Conservation (phyloP, 352 stramenopile genomes). For the Globisporangium alternatum region DNA sequence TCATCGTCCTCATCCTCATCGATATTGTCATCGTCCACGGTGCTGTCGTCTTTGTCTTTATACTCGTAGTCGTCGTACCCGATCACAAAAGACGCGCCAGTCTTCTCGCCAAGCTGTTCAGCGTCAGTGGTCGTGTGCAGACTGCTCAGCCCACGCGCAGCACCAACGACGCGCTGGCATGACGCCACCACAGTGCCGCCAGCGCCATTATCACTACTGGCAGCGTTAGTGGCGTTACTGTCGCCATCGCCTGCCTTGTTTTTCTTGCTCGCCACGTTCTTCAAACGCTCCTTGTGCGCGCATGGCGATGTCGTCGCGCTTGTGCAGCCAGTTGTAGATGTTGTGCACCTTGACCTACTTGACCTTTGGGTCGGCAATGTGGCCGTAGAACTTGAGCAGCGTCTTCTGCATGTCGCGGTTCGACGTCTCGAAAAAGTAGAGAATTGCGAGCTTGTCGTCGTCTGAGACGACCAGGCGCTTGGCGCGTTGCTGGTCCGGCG, state of each 20-base stretch:
- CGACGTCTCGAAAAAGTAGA: slow-evolving; percentile 12
- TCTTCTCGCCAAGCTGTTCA: neutral
- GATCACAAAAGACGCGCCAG: neutral
- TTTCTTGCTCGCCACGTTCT: neutral
- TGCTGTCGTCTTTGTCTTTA: neutral
- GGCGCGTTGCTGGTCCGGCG: slow-evolving; percentile 5
- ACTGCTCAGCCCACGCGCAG: neutral
- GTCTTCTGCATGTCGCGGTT: slow-evolving; percentile 15
- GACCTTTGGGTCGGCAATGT: slow-evolving; percentile 12
- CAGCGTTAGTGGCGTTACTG: neutral
- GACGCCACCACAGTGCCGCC: neutral
- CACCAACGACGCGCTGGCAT: neutral
- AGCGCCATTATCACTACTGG: neutral
- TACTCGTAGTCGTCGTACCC: neutral
- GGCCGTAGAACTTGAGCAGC: slow-evolving; percentile 15
- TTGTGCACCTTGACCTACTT: slow-evolving; percentile 12
- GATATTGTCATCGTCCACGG: neutral
- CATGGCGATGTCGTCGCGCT: slow-evolving; percentile 10
- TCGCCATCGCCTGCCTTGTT: neutral
- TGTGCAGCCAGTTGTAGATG: slow-evolving; percentile 16
- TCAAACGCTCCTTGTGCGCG: slow-evolving; percentile 4
- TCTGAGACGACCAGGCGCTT: slow-evolving; percentile 6
- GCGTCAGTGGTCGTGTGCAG: neutral
- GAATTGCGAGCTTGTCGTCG: slow-evolving; percentile 15
- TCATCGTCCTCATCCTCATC: neutral